Evolutionary conservation across 495 filamentous ascomycete genomes (phyloP), one percentile per base, ranked within the genome.

Genomic region (Podospora anserina): DNA sequence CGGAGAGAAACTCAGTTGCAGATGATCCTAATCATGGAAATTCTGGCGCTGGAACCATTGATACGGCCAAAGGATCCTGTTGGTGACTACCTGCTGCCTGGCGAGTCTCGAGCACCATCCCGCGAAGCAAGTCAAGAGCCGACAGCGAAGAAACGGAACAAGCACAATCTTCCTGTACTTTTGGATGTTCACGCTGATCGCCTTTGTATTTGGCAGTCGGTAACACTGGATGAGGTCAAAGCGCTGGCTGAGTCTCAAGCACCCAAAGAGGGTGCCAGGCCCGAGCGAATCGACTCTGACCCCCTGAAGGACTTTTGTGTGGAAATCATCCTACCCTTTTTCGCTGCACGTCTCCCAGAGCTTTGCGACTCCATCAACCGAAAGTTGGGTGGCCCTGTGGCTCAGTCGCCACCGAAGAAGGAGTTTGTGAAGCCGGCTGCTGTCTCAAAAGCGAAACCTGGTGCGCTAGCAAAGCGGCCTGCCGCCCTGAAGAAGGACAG

Each of bases 201-300:
- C 44, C 82, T 99, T 26, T 96, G 93, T 75, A 99, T 99, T 54
- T 99, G 96, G 96, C 93, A 97, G 74, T 92, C 93, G n/a, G 87
- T 91, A 63, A 84, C 86, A 13, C 76, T 83, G 5, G 87, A 88
- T 28, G 82, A 83, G 55, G 71, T 79, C 56, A 87, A 85, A 59
- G 81, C 82, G 28, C 75, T 84, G 39, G 84, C 86, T 53, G 86
- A 89, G 69, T 78, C 82, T 13, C 78, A 82, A 61, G 39, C 67
- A 9, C 59, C 67, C 3, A 67, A 69, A 5, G 68, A 74, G 26
- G 78, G 77, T 23, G 74, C 76, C 63, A 75, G 69, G 20, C 61
- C 76, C 20, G 71, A 74, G 18, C 77, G 72, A 65, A 69, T 67
- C 32, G 76, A 75, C 57, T 78, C 79, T 1, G 81, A 82, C 54